phyloP scores from a whole-genome alignment of 177 flowering plant genomes.

The Telopea speciosissima region DNA sequence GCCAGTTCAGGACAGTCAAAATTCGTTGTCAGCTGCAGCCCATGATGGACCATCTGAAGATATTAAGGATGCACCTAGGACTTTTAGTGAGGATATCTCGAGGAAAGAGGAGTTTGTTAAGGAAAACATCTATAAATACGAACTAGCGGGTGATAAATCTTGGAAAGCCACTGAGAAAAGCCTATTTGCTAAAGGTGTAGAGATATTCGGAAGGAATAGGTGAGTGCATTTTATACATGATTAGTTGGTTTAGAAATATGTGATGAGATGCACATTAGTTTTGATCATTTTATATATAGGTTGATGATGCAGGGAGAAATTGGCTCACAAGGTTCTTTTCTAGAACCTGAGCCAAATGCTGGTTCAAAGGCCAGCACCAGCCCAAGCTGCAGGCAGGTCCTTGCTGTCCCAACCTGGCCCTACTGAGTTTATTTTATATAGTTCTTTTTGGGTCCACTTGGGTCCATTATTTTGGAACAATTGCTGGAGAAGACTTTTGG shows the following conservation, averaged over 20 bases:
- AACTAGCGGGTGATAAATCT: conserved; percentile 35
- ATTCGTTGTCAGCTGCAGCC: conserved; percentile 23
- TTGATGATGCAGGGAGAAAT: no score
- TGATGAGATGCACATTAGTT: not conserved
- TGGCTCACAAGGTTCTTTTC: no score
- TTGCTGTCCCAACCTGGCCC: no score
- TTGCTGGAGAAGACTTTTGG: no score
- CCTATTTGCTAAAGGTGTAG: conserved; percentile 79
- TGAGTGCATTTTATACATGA: conserved; percentile 24
- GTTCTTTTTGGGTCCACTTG: no score
- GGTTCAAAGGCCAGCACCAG: no score
- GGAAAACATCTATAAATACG: conserved; percentile 52
- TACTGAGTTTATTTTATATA: no score
- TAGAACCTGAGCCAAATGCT: no score
- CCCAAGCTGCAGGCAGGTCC: no score
- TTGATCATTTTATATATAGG: not conserved
- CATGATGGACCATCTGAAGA: conserved; percentile 30
- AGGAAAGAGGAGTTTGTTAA: conserved; percentile 65
- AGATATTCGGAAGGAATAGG: conserved; percentile 95
- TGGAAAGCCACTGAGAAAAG: conserved; percentile 86
- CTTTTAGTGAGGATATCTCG: conserved; percentile 33
- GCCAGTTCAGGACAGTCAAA: conserved; percentile 20
- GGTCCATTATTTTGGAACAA: no score
- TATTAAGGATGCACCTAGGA: conserved; percentile 24
- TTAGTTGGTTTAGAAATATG: not conserved